Evolutionary conservation across 1,284 basidiomycete species (phyloP).

Genomic region (Amylostereum chailletii): DNA sequence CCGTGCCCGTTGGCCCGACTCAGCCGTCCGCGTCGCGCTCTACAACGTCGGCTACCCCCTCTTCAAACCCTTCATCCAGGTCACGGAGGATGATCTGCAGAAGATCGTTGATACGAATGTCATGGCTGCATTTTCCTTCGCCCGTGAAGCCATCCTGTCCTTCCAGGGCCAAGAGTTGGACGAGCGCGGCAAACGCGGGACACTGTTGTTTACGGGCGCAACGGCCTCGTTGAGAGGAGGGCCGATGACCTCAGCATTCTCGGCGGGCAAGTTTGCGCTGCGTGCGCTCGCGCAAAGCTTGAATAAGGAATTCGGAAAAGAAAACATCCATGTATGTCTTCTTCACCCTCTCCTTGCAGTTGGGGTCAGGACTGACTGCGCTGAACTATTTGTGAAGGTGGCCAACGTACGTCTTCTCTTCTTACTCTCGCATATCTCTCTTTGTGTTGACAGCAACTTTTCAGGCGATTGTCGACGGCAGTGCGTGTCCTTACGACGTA

Average conservation of each 20-base stretch:
- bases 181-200: constrained; percentile 42
- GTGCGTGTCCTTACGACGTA: constrained; percentile 8
- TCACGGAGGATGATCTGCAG: constrained; percentile 52
- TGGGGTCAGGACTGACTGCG: background rate
- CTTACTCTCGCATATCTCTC: background rate
- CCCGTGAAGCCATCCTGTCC: constrained; percentile 50
- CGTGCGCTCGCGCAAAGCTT: constrained; percentile 67
- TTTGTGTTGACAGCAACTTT: background rate
- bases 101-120: constrained; percentile 44
- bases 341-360: background rate
- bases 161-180: constrained; percentile 55
- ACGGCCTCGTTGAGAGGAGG: constrained; percentile 65
- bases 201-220: constrained; percentile 73
- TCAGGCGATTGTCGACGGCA: constrained; percentile 32
- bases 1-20: constrained; percentile 39
- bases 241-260: constrained; percentile 53
- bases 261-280: constrained; percentile 60
- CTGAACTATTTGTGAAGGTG: constrained; percentile 32
- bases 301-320: constrained; percentile 70
- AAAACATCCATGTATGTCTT: constrained; percentile 63
- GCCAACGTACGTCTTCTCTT: constrained; percentile 39
- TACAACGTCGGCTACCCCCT: constrained; percentile 54
- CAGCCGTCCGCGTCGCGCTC: constrained; percentile 53
- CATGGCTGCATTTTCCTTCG: constrained; percentile 59
- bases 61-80: constrained; percentile 62